Evolutionary conservation across 805 yeast species (phyloP), one percentile per base, ranked within the genome.

Genomic region (Wickerhamomyces xylosicus): DNA sequence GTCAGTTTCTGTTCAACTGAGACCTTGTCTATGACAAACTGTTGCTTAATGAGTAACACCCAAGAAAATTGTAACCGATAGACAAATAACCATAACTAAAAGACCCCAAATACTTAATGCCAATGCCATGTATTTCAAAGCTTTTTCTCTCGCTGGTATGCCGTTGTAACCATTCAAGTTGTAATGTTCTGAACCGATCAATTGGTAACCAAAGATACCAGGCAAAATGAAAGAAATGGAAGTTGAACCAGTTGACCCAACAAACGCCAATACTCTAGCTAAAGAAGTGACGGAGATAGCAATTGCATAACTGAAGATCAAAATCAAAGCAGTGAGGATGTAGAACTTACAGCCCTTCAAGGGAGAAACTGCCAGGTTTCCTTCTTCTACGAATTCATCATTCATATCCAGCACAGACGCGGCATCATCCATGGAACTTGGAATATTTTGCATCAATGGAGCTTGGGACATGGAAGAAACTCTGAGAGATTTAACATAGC

Each of bases 161-260:
- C 48, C 53, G 56, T 38, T 52, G 37, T 35, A 52, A 42, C 47
- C 61, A 38, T 38, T 59, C 44, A 39, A 47, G 50, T 31, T 63
- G 18, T 41, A 34, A 40, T 42, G 49, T 36, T 66, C 70, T 5
- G 72, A 61, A n/a, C 76, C 80, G 39, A 84, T 71, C 42, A 87
- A 65, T 48, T 72, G 77, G 60, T 72, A 85, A 3, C 90, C 95
- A 54, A 87, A 85, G 18, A 85, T 62, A 0, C 96, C 96, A 0
- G 97, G 97, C 35, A 87, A 66, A 21, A 85, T 86, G 54, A 87
- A 87, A 11, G 95, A 86, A 37, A 89, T 86, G 5, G 95, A 75
- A 0, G 96, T 87, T 1, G 95, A 85, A 0, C 96, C 96, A 0
- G 95, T 86, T 1, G 95, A 84, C 2, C 97, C 97, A 4, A 87